phyloP scores from a whole-genome alignment of 768 basidiomycete genomes.

The Lentinula boryana region DNA sequence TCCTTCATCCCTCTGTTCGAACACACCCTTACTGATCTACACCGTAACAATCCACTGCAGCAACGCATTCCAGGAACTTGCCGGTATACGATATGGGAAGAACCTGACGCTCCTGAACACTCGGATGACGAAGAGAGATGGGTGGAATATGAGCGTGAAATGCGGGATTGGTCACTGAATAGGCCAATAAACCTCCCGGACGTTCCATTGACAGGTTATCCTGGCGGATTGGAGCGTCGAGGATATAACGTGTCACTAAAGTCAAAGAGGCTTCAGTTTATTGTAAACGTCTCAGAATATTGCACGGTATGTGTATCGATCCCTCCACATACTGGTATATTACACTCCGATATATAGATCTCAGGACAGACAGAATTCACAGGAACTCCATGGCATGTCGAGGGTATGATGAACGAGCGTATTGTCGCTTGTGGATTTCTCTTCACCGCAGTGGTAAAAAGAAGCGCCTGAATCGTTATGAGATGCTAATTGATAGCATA shows the following conservation, averaged over 20 bases:
- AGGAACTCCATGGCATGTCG: slow-evolving; percentile 41
- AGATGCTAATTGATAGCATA: background rate
- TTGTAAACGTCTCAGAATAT: slow-evolving; percentile 35
- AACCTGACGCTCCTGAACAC: slow-evolving; percentile 41
- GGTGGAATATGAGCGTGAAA: slow-evolving; percentile 33
- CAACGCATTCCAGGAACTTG: slow-evolving; percentile 37
- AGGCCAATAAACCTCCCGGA: slow-evolving; percentile 42
- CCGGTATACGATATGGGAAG: slow-evolving; percentile 39
- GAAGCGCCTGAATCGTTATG: background rate
- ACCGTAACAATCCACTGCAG: slow-evolving; percentile 37
- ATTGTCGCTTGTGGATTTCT: slow-evolving; percentile 42
- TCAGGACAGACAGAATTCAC: slow-evolving; percentile 26
- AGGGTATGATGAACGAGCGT: slow-evolving; percentile 47
- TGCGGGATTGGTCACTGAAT: slow-evolving; percentile 35
- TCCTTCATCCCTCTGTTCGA: slow-evolving; percentile 44
- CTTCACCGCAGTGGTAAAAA: slow-evolving; percentile 31
- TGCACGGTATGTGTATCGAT: slow-evolving; percentile 27
- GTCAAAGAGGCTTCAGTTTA: slow-evolving; percentile 34
- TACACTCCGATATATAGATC: background rate
- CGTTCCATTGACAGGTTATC: slow-evolving; percentile 35
- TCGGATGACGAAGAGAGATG: slow-evolving; percentile 46
- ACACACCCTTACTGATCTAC: slow-evolving; percentile 44
- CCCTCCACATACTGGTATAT: too few species aligned
- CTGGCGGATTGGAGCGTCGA: slow-evolving; percentile 38
- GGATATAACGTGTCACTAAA: slow-evolving; percentile 30